Conservation (phyloP, 108 stramenopile genomes). For the Discostella pseudostelligera region DNA sequence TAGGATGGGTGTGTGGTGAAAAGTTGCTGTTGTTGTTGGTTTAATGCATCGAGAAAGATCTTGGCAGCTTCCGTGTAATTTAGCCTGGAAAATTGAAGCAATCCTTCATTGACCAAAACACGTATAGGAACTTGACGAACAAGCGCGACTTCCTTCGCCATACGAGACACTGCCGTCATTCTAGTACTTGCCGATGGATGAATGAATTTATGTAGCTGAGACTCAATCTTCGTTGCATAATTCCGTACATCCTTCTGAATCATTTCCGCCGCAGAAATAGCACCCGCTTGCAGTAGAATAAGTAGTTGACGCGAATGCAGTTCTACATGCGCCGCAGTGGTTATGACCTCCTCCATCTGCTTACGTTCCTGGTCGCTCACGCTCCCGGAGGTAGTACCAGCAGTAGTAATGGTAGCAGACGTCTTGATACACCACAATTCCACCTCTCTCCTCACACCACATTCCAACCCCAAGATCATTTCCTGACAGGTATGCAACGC, state of each 20-base stretch:
- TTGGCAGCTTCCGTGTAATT: constrained; percentile 63
- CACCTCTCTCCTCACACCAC: constrained; percentile 28
- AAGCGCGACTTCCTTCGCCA: constrained; percentile 24
- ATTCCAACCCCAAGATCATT: constrained; percentile 47
- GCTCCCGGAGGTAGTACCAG: neutral
- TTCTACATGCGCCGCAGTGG: constrained; percentile 48
- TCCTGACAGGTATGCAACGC: constrained; percentile 69
- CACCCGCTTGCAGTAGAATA: constrained; percentile 80
- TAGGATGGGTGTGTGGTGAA: neutral
- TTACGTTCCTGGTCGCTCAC: constrained; percentile 4
- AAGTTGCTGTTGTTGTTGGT: constrained; percentile 21
- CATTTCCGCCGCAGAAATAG: constrained; percentile 50
- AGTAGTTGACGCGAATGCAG: constrained; percentile 77
- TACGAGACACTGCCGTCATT: constrained; percentile 10
- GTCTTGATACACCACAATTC: constrained; percentile 15
- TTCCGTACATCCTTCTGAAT: constrained; percentile 48
- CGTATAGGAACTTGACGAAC: constrained; percentile 43
- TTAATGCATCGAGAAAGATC: constrained; percentile 53
- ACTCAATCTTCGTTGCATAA: constrained; percentile 8
- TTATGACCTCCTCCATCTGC: constrained; percentile 20
- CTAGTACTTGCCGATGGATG: neutral
- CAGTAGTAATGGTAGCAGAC: no score
- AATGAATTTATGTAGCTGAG: neutral
- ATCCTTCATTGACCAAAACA: constrained; percentile 62
- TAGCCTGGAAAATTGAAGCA: constrained; percentile 62